Base-by-base conservation (phyloP, 2,329 filamentous ascomycete genomes). In the Chaetomium globosum region DNA sequence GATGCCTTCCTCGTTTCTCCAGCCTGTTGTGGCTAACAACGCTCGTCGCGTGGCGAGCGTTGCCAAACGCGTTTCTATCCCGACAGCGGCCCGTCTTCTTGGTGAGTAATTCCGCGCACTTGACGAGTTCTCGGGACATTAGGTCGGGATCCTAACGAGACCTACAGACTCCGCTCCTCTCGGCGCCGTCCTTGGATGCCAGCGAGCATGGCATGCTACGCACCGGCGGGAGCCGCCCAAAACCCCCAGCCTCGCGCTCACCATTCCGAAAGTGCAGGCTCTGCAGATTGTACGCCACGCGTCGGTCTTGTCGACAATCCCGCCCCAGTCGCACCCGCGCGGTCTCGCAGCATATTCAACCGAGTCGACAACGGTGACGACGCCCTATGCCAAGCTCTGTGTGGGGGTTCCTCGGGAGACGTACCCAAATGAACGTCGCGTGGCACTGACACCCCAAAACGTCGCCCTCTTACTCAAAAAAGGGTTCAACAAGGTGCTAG, bases 391-490 rank as follows among this genome's bases (percentile, higher is more conserved):
- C 23, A 81, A 88, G 53, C 83, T 96, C 63, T 90, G 87, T 4
- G 87, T 97, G 56, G 92, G 92, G 65, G 85, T 95, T 4, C 92
- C 92, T 16, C 86, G 85, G 65, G 93, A 97, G 77, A 89, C 86
- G n/a, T 92, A 85, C 72, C 85, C 87, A 0, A 86, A 88, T 65
- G 93, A 97, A 79, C 87, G 89, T 51, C 90, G 93, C 59, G 92
- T 96, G 16, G 91, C 93, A 33, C 83, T 96, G 63, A 94, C 91
- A 0, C 93, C 93, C 1, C 87, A 91, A 69, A 96, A 96, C 79
- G 91, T 93, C 19, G 85, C 88, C 1, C 80, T 96, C 0, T 80
- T 97, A 1, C 85, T 93, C 68, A 96, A 96, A 76, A 96, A 96
- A 76, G 93, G 92, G 39, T 95, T 92, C 75, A 83, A 82, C 39